Evolutionary conservation across 2,329 filamentous ascomycete species (phyloP).

Genomic region (Fusarium solani-melongenae): DNA sequence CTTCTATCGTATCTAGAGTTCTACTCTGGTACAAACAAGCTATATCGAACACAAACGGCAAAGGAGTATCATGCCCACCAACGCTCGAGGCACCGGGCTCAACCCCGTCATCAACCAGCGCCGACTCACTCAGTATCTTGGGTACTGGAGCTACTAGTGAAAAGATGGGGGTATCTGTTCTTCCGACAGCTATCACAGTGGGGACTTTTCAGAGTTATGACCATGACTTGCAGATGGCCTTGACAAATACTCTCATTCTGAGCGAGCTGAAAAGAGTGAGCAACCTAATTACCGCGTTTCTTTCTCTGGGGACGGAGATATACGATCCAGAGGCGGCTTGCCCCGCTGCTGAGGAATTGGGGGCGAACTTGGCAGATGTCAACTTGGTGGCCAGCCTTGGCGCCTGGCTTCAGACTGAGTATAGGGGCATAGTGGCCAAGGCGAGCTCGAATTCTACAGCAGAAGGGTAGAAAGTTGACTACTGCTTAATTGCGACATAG

Average conservation of each 20-base stretch:
- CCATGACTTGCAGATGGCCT: background rate
- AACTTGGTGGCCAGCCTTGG: background rate
- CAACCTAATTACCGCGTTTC: background rate
- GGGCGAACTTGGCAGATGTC: background rate
- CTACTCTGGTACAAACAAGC: background rate
- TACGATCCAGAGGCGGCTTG: background rate
- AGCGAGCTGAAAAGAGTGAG: background rate
- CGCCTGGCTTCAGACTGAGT: background rate
- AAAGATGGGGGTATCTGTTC: background rate
- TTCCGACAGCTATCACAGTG: background rate
- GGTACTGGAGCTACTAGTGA: background rate
- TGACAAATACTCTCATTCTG: background rate
- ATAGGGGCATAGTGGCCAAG: background rate
- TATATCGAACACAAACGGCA: background rate
- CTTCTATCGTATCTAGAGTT: background rate
- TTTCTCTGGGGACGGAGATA: background rate
- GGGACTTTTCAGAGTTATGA: background rate
- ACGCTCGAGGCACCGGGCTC: background rate
- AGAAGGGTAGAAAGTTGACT: background rate
- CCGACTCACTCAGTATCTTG: background rate
- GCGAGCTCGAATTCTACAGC: background rate
- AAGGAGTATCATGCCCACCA: background rate
- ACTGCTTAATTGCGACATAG: background rate
- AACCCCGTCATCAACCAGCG: background rate
- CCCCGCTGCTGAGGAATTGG: background rate